These are phyloP conservation scores for Mrakia hoshinonis DNA, from an alignment of 768 basidiomycete genomes.

Conservation along the genomic window DNA sequence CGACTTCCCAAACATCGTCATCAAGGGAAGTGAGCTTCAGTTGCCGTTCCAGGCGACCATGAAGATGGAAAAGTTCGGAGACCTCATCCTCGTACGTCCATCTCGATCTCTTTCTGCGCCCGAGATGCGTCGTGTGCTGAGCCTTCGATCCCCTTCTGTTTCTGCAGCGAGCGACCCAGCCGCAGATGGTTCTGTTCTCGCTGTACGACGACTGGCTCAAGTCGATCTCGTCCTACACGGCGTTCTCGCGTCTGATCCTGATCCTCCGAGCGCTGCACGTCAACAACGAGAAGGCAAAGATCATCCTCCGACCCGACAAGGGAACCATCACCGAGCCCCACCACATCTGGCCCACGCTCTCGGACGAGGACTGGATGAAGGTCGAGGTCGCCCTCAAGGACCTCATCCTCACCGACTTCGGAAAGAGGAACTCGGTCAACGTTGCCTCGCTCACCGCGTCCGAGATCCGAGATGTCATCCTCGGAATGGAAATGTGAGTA, in stretches of 20 bases:
- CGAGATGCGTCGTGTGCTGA: constrained; percentile 20
- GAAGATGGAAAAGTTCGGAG: constrained; percentile 99
- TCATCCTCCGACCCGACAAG: constrained; percentile 94
- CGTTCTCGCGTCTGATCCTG: constrained; percentile 96
- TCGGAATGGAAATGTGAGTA: constrained; percentile 80
- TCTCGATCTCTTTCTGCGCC: background rate
- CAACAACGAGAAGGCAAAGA: constrained; percentile 99
- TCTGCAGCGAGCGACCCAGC: constrained; percentile 79
- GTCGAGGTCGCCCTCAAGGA: constrained; percentile 99
- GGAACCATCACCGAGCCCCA: constrained; percentile 93
- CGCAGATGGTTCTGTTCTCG: constrained; percentile 98
- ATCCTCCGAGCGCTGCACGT: constrained; percentile 93
- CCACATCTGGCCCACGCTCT: constrained; percentile 91
- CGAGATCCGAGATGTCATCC: constrained; percentile 95
- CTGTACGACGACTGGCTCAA: constrained; percentile 99
- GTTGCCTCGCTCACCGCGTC: constrained; percentile 93
- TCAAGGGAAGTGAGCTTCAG: constrained; percentile 96
- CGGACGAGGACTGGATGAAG: constrained; percentile 96
- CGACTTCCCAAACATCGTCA: constrained; percentile 99
- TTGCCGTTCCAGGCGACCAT: constrained; percentile 93
- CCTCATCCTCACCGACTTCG: constrained; percentile 87
- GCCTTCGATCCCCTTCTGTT: constrained; percentile 4
- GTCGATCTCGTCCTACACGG: constrained; percentile 96
- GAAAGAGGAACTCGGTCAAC: constrained; percentile 97
- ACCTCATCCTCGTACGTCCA: constrained; percentile 67